Base-by-base conservation (phyloP, 441 rosid species). In the Adansonia madagascariensis region DNA sequence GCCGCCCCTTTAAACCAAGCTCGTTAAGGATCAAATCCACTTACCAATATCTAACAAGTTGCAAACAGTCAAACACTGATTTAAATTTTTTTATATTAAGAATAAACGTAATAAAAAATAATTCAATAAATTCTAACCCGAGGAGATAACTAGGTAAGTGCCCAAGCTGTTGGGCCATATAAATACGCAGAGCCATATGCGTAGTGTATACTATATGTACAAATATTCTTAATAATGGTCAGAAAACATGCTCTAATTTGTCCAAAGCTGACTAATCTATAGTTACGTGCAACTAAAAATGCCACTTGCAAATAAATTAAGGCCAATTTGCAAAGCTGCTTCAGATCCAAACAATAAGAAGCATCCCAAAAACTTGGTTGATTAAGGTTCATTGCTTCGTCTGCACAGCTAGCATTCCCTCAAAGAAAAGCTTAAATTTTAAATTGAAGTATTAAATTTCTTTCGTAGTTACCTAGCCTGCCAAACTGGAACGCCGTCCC, bases 401-500 rank as follows among this genome's bases (percentile, higher is more conserved):
- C 12, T 27, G 31, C 31, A 27, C 31, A 27, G 31, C 31, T 27
- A 18, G 9, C 2, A 20, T 57, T 18, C 3, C 4, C 27, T 18
- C 8, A 8, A 18, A 55, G 20, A 57, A 18, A 27, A 27, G 31
- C 31, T 27, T 27, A 27, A 27, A 27, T 27, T 27, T 27, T 27
- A 27, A 12, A 14, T 39, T 0, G 0, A 22, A 52, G 8, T 59
- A 59, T 10, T 22, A 9, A 59, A 22, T 59, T 59, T 59, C 39
- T 10, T 24, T 60, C 15, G 2, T 24, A 24, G 6, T 4, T 39
- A 39, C 4, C 39, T 60, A 64, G 59, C 59, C 20, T 69, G 73
- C 73, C 73, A 69, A 69, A 69, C 73, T 14, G 55, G 59, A 68
- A 68, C 17, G 73, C 73, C 70, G 52, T 65, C 55, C 55, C 9